phyloP scores from a whole-genome alignment of 257 asterid genomes.

The Jacaranda mimosifolia region DNA sequence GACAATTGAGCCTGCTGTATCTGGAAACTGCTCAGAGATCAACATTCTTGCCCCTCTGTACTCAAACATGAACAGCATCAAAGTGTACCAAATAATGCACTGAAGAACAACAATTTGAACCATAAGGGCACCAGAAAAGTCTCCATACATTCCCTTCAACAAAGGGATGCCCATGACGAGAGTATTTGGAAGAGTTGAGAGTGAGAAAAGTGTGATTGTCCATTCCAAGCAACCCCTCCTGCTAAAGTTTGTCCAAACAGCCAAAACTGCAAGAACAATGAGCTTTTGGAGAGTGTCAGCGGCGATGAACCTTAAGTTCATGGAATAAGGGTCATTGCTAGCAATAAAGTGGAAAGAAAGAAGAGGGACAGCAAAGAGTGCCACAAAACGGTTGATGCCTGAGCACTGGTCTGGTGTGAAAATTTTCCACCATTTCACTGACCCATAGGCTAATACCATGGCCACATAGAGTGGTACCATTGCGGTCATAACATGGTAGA shows the following conservation, averaged over 20 bases:
- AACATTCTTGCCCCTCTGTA: slow-evolving; percentile 69
- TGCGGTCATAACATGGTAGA: slow-evolving; percentile 85
- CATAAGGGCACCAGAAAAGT: slow-evolving; percentile 64
- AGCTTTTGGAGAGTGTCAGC: slow-evolving; percentile 77
- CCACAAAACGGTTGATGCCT: slow-evolving; percentile 80
- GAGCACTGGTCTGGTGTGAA: slow-evolving; percentile 79
- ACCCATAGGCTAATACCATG: slow-evolving; percentile 76
- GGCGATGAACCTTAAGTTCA: slow-evolving; percentile 71
- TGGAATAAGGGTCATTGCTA: slow-evolving; percentile 62
- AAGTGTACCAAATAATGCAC: slow-evolving; percentile 79
- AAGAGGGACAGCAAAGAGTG: slow-evolving; percentile 77
- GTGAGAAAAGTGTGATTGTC: slow-evolving; percentile 70
- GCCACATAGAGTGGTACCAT: slow-evolving; percentile 86
- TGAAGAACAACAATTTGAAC: slow-evolving; percentile 78
- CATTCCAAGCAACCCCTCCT: slow-evolving; percentile 68
- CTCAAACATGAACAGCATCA: slow-evolving; percentile 84
- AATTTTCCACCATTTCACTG: slow-evolving; percentile 85
- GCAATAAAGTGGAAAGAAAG: slow-evolving; percentile 79
- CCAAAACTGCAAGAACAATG: slow-evolving; percentile 57
- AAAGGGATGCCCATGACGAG: slow-evolving; percentile 82
- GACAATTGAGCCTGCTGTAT: slow-evolving; percentile 74
- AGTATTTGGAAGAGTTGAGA: slow-evolving; percentile 76
- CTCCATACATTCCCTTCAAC: slow-evolving; percentile 74
- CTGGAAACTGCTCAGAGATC: slow-evolving; percentile 77
- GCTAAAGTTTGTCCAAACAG: slow-evolving; percentile 62